Base-by-base conservation (phyloP, 2,329 filamentous ascomycete genomes). In the Fusarium tuaranense region DNA sequence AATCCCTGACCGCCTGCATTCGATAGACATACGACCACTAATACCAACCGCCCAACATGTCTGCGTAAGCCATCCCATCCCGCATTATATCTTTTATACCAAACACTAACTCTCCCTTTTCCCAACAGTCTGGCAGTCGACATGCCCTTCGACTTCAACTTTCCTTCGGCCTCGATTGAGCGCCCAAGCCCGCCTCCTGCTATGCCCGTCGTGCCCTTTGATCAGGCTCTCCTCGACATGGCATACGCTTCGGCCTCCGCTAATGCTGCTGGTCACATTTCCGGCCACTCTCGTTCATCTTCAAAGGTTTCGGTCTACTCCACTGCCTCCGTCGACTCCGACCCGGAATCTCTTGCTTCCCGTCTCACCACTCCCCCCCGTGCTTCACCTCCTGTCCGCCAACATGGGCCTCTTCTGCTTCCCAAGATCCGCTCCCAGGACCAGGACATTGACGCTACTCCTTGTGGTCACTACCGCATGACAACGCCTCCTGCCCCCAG, bases 391-490 rank as follows among this genome's bases (percentile, higher is more conserved):
- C 93, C 94, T 70, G 90, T 95, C 77, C 89, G 92, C 71, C 92
- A 94, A 71, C 92, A 95, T 84, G 94, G 94, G 63, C 94, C 94
- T 62, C 87, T 94, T 59, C 87, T 97, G 69, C 88, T 97, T 36
- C 95, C 95, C 80, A 97, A 95, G 88, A 95, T 97, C 85, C 90
- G 95, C 71, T 90, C 90, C 46, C 95, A 97, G 84, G 95, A 97
- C 84, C 93, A 96, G 83, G 88, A 92, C 71, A 89, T 95, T 71
- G 90, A 92, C 75, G 89, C 89, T 46, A 86, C 86, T 88, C 55
- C 83, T 88, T 75, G 73, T 44, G 67, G 60, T 34, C 71, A 82
- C 77, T 84, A 80, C 76, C 87, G 81, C 74, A 82, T 74, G 69
- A 76, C 76, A 62, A 81, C 75, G 58, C 81, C 76, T 73, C 74